phyloP scores from a whole-genome alignment of 106 monocot genomes.

The Apostasia shenzhenica region DNA sequence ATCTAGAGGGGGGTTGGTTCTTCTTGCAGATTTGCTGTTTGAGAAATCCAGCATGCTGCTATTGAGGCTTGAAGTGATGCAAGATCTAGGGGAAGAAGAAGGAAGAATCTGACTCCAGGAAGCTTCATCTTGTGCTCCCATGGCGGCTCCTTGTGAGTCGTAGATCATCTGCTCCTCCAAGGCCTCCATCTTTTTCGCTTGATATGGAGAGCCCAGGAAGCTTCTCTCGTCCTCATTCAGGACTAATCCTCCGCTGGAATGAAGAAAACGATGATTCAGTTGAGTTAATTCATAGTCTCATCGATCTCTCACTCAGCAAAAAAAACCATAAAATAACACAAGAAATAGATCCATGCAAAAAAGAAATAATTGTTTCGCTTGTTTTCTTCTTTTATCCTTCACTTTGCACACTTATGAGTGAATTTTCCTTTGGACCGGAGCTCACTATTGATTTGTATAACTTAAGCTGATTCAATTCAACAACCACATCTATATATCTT shows the following conservation, averaged over 20 bases:
- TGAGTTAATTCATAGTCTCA: background rate
- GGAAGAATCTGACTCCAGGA: slow-evolving; percentile 45
- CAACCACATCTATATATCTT: too few relatives aligned
- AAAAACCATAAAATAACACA: background rate
- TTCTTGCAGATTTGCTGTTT: slow-evolving; percentile 31
- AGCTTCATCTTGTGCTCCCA: slow-evolving; percentile 16
- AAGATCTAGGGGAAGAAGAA: slow-evolving; percentile 58
- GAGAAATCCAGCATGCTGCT: slow-evolving; percentile 67
- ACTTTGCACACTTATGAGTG: background rate
- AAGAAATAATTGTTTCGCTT: background rate
- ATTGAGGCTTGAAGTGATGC: slow-evolving; percentile 49
- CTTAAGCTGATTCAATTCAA: too few relatives aligned
- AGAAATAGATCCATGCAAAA: background rate
- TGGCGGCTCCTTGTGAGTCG: slow-evolving; percentile 8
- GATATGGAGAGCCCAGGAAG: slow-evolving; percentile 21
- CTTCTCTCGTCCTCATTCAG: slow-evolving; percentile 38
- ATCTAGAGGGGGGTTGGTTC: slow-evolving; percentile 28
- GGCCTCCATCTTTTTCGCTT: slow-evolving; percentile 37
- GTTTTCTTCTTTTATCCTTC: background rate
- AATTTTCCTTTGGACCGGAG: too few relatives aligned
- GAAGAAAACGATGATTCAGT: background rate
- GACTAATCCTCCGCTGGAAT: slow-evolving; percentile 39
- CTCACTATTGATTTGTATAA: too few relatives aligned
- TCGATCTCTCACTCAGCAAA: background rate
- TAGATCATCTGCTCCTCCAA: slow-evolving; percentile 40